Evolutionary conservation across 441 rosid genomes (phyloP).

Genomic region (Isatis lusitanica): DNA sequence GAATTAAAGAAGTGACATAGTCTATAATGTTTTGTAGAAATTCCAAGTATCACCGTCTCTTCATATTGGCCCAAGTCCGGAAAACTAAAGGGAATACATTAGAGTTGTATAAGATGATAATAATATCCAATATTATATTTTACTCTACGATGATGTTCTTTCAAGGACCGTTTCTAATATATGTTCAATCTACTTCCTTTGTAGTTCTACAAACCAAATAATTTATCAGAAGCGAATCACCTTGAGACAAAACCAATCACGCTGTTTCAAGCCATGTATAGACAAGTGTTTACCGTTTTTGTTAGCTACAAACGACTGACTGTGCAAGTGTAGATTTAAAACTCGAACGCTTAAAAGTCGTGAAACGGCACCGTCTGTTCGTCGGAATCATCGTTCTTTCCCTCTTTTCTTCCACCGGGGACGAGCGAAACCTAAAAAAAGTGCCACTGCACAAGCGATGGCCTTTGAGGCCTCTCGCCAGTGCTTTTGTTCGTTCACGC

Average conservation of each 20-base stretch:
- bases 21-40: too few relatives aligned
- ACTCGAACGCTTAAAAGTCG: background rate
- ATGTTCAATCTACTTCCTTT: too few relatives aligned
- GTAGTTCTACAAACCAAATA: too few relatives aligned
- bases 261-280: constrained; percentile 9
- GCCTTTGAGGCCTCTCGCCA: constrained; percentile 46
- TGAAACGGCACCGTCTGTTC: background rate
- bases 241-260: constrained; percentile 1
- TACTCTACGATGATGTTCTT: too few relatives aligned
- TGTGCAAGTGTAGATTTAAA: constrained; percentile 4
- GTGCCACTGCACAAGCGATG: constrained; percentile 34
- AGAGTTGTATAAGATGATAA: too few relatives aligned
- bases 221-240: too few relatives aligned
- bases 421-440: constrained; percentile 20
- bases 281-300: constrained; percentile 20
- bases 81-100: too few relatives aligned
- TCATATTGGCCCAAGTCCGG: too few relatives aligned
- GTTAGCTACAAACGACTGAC: constrained; percentile 11
- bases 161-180: too few relatives aligned
- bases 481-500: constrained; percentile 44
- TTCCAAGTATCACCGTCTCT: too few relatives aligned
- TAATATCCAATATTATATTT: too few relatives aligned
- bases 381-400: background rate
- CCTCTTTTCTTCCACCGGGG: constrained; percentile 4
- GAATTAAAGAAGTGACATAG: too few relatives aligned